A percentile compares a stretch with the other conserved stretches of the same genome.
Evolutionary conservation across 108 stramenopile genomes (phyloP).

Genomic region (Stephanodiscus minutulus): DNA sequence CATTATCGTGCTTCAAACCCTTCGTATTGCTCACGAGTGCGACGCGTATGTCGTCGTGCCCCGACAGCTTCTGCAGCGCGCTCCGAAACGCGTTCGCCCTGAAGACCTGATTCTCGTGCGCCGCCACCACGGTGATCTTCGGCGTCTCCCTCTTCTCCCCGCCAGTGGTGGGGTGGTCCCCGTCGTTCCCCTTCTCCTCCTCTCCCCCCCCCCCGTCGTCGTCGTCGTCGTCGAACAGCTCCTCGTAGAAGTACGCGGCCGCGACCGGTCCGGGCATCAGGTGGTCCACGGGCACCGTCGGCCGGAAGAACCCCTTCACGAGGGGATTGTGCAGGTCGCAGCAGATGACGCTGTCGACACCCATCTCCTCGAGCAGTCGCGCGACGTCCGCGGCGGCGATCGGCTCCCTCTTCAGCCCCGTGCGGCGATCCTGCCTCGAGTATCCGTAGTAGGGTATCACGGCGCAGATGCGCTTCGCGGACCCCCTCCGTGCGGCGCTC

Average conservation of each 20-base stretch:
- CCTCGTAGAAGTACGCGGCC: conserved; percentile 90
- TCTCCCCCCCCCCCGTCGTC: conserved; percentile 8
- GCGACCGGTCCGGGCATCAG: conserved; percentile 86
- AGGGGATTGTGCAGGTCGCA: conserved; percentile 79
- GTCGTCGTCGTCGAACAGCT: conserved; percentile 46
- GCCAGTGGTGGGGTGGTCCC: no score
- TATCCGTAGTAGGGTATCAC: conserved; percentile 94
- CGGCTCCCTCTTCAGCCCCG: conserved; percentile 63
- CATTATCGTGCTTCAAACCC: conserved; percentile 27
- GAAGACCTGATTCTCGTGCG: conserved; percentile 85
- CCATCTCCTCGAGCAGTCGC: conserved; percentile 80
- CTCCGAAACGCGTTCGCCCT: conserved; percentile 79
- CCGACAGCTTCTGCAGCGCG: conserved; percentile 76
- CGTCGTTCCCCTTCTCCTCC: no score
- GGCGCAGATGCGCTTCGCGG: conserved; percentile 79
- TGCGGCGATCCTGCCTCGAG: conserved; percentile 70
- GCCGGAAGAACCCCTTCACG: conserved; percentile 74
- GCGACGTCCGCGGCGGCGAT: conserved; percentile 89
- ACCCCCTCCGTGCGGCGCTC: conserved; percentile 70
- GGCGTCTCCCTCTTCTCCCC: no score
- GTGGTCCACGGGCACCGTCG: conserved; percentile 81
- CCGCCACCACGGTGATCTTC: conserved; percentile 78
- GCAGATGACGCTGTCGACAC: conserved; percentile 86
- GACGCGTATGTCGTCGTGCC: conserved; percentile 66
- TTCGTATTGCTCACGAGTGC: conserved; percentile 73